Conservation (phyloP, 257 asterid species). For the Lantana camara region DNA sequence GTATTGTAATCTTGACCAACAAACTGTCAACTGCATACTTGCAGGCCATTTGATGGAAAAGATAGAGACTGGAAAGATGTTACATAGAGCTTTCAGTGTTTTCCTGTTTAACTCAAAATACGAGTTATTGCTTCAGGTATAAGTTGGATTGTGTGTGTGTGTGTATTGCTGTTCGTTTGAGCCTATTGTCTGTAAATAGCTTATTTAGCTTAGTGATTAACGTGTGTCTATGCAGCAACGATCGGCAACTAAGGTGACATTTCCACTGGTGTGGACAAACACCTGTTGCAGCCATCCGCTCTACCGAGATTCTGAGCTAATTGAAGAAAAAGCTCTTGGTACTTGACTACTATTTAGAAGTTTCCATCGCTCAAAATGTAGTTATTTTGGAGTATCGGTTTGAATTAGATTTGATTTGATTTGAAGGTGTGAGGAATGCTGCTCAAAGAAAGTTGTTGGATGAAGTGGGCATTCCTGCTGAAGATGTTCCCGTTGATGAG, state of each 20-base stretch:
- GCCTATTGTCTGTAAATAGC: not conserved
- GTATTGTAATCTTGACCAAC: slow-evolving; percentile 8
- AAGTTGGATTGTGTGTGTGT: slow-evolving; percentile 16
- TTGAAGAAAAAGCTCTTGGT: slow-evolving; percentile 83
- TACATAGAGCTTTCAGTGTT: slow-evolving; percentile 97
- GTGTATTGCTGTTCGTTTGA: not conserved
- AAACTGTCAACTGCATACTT: not conserved
- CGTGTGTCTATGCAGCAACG: slow-evolving; percentile 64
- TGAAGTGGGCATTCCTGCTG: slow-evolving; percentile 87
- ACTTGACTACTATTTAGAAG: slow-evolving; percentile 27
- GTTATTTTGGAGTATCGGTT: not conserved
- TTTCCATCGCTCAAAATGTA: slow-evolving; percentile 12
- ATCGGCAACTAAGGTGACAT: slow-evolving; percentile 93
- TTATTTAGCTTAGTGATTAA: not conserved
- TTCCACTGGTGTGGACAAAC: slow-evolving; percentile 97
- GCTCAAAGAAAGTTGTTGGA: slow-evolving; percentile 96
- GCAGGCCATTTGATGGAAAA: slow-evolving; percentile 96
- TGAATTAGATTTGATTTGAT: slow-evolving; percentile 13
- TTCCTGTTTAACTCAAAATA: slow-evolving; percentile 85
- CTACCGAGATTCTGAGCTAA: slow-evolving; percentile 87
- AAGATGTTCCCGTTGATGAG: slow-evolving; percentile 82
- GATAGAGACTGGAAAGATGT: slow-evolving; percentile 72
- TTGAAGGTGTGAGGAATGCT: slow-evolving; percentile 85
- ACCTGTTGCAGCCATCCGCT: slow-evolving; percentile 99
- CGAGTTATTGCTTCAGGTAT: slow-evolving; percentile 94